Conservation (phyloP, 441 rosid species). For the Bruguiera hainesii region DNA sequence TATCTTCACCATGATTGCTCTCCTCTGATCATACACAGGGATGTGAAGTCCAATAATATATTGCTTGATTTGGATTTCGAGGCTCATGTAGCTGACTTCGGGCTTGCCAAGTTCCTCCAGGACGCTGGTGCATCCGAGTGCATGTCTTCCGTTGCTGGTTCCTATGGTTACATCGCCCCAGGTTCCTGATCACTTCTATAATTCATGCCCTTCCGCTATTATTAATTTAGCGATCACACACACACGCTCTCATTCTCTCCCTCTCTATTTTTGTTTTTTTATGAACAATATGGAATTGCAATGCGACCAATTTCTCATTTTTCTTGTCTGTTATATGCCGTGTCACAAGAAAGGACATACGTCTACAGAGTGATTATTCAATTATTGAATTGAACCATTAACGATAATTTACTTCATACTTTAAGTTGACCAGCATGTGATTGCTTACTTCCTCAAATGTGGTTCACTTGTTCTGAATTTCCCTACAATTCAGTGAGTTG, state of each 20-base stretch:
- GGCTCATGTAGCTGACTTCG: conserved; percentile 94
- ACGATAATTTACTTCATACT: no score
- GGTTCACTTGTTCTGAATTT: no score
- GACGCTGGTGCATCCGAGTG: conserved; percentile 79
- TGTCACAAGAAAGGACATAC: no score
- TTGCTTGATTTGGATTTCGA: conserved; percentile 71
- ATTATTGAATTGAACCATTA: no score
- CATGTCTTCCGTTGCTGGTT: conserved; percentile 88
- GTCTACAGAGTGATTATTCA: no score
- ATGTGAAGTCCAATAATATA: conserved; percentile 85
- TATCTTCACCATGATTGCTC: conserved; percentile 93
- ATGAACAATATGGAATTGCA: background rate
- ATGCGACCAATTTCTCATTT: background rate
- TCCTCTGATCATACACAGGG: conserved; percentile 81
- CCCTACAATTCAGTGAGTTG: no score
- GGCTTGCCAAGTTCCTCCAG: conserved; percentile 84
- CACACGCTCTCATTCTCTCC: no score
- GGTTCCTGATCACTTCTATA: conserved; percentile 31
- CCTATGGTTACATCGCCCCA: conserved; percentile 97
- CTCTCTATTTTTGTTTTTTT: no score
- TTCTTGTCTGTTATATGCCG: no score
- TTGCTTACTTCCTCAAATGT: no score
- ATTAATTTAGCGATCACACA: background rate
- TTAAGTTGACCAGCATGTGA: no score
- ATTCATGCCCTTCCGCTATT: background rate